Evolutionary conservation across 2,329 filamentous ascomycete species (phyloP).

Genomic region (Pseudopyricularia javanii): DNA sequence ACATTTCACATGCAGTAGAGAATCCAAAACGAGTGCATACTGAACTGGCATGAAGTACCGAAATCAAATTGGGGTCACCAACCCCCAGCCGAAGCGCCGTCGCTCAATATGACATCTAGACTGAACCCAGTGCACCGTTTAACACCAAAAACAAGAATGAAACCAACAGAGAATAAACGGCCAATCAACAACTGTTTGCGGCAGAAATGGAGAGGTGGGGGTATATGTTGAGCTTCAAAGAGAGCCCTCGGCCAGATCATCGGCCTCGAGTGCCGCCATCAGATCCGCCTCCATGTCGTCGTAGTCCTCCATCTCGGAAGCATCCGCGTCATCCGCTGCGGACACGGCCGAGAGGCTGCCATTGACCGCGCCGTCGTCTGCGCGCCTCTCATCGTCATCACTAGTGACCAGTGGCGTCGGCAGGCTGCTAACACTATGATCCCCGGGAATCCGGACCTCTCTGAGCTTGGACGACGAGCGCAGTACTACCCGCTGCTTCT

Average conservation of each 20-base stretch:
- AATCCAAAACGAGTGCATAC: no score
- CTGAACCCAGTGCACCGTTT: background rate
- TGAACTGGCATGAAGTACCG: background rate
- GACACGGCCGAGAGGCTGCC: background rate
- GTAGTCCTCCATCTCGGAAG: constrained; percentile 28
- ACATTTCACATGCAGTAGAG: no score
- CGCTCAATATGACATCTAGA: background rate
- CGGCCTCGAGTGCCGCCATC: constrained; percentile 43
- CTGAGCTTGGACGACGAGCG: constrained; percentile 31
- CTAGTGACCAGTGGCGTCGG: constrained; percentile 26
- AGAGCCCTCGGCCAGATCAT: constrained; percentile 11
- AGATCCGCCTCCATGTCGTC: constrained; percentile 52
- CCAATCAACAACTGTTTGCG: background rate
- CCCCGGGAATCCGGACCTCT: constrained; percentile 28
- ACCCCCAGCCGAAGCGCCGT: background rate
- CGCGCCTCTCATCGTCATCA: constrained; percentile 22
- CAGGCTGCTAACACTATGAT: constrained; percentile 21
- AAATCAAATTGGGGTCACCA: background rate
- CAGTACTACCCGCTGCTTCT: constrained; percentile 19
- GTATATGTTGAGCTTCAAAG: background rate
- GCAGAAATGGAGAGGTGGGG: background rate
- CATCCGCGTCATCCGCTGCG: constrained; percentile 11
- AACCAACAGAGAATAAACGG: background rate
- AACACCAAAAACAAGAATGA: background rate
- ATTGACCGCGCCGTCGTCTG: constrained; percentile 11